phyloP scores from a whole-genome alignment of 2,329 filamentous ascomycete species.

The Alternaria sp. region DNA sequence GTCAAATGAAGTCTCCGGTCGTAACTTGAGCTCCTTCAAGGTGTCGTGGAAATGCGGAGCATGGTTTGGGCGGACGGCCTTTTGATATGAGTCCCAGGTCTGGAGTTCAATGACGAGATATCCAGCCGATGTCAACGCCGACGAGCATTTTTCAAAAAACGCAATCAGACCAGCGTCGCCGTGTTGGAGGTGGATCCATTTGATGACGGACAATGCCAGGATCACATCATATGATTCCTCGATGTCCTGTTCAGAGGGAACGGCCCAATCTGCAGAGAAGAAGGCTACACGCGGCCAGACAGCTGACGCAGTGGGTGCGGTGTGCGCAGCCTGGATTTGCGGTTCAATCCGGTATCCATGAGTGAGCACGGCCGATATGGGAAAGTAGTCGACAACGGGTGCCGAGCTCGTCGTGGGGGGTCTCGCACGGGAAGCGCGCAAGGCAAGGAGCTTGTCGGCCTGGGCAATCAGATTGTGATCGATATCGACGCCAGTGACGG shows the following conservation, averaged over 20 bases:
- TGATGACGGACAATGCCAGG: constrained; percentile 52
- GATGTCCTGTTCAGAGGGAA: constrained; percentile 35
- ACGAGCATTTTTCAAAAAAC: constrained; percentile 48
- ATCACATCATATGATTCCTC: constrained; percentile 47
- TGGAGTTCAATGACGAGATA: constrained; percentile 49
- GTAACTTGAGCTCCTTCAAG: constrained; percentile 37
- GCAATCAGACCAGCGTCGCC: constrained; percentile 43
- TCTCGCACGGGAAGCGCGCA: constrained; percentile 48
- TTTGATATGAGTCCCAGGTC: constrained; percentile 50
- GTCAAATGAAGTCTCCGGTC: constrained; percentile 49
- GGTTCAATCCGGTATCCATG: constrained; percentile 47
- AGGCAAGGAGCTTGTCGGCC: constrained; percentile 48
- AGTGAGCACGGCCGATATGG: constrained; percentile 47
- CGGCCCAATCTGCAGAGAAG: constrained; percentile 46
- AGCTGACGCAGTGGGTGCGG: constrained; percentile 26
- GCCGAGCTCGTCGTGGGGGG: constrained; percentile 30
- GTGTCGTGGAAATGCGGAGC: constrained; percentile 46
- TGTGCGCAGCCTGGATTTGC: constrained; percentile 23
- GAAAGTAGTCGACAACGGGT: constrained; percentile 46
- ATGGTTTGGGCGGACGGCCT: constrained; percentile 44
- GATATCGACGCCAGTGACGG: constrained; percentile 53
- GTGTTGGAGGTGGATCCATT: constrained; percentile 53
- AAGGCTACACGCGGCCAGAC: constrained; percentile 44
- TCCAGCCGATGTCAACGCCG: constrained; percentile 41
- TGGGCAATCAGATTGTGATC: constrained; percentile 49